Base-by-base conservation (phyloP, 345 rosid species). In the Eucalyptus marginata region DNA sequence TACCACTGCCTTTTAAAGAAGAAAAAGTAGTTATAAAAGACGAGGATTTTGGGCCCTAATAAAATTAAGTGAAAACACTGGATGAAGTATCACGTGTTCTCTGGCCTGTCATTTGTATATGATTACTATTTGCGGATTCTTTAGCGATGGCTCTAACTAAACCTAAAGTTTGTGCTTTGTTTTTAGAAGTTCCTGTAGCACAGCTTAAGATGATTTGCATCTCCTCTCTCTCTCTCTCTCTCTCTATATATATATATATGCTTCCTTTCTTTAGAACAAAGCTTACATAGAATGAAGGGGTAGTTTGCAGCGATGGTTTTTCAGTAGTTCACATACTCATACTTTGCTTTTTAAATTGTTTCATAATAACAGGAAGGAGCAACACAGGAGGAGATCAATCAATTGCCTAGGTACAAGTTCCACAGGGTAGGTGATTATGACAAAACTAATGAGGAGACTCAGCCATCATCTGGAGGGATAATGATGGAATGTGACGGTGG, bases 301-400 rank as follows among this genome's bases (percentile, higher is more conserved):
- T 43, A 36, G 64, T 2, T 79, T 22, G 46, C 71, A 40, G 7
- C 36, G 2, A 68, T 17, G 86, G 31, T 86, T 79, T 46, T 64
- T 87, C 52, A 46, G 81, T 49, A 49, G 29, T 36, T 85, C 83
- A 43, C 20, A 11, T 33, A 7, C 49, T 51, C 7, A 25, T 15
- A 27, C 68, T 79, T 24, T 76, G 7, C 20, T 43, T 86, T 59
- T 40, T 58, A 47, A 43, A 18, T 56, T 14, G 36, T 11, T 71
- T 27, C 47, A 40, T 40, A 40, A 36, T 31, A 93, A 88, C 93
- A 96, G 99, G 99, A 97, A 94, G 99, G 99, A 47, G 98, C 99
- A 59, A 89, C 97, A 7, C 95, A 90, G 88, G 98, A 95, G 91
- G 99, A 96, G 89, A 94, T 96, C 33, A 94, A 95, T 54, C 91